These are phyloP conservation scores for Colletotrichum sp. DNA, from an alignment of 2,329 filamentous ascomycete species.

Conservation along the genomic window DNA sequence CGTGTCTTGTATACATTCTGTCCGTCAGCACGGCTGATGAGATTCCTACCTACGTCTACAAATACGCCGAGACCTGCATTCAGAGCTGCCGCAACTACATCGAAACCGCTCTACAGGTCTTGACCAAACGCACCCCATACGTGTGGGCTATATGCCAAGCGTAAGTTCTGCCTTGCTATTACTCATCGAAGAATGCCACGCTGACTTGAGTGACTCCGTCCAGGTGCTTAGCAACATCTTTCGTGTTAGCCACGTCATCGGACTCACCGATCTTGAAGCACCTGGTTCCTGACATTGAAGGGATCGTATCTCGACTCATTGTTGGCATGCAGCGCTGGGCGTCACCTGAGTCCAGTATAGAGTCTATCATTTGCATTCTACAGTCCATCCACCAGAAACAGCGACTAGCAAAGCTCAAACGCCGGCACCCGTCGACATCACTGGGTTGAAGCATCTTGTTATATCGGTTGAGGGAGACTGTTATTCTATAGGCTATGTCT, in stretches of 20 bases:
- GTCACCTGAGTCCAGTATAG: background rate
- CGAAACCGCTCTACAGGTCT: background rate
- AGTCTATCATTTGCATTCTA: background rate
- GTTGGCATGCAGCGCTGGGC: background rate
- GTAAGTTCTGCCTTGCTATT: background rate
- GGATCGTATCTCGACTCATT: background rate
- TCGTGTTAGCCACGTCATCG: background rate
- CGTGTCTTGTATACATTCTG: background rate
- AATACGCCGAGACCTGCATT: background rate
- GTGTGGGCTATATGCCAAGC: background rate
- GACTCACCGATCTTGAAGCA: background rate
- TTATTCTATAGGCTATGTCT: background rate
- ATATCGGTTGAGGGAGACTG: background rate
- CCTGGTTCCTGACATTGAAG: background rate
- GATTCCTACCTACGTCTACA: background rate
- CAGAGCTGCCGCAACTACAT: background rate
- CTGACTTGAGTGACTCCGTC: background rate
- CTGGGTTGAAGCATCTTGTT: background rate
- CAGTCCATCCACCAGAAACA: background rate
- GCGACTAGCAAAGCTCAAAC: background rate
- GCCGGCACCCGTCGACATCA: background rate
- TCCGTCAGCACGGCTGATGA: background rate
- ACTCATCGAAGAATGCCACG: background rate
- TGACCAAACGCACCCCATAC: background rate
- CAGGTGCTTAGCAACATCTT: background rate